A percentile compares a stretch with the other conserved stretches of the same genome.
phyloP scores from a whole-genome alignment of 1,139 yeast genomes.

The Candida gigantensis region DNA sequence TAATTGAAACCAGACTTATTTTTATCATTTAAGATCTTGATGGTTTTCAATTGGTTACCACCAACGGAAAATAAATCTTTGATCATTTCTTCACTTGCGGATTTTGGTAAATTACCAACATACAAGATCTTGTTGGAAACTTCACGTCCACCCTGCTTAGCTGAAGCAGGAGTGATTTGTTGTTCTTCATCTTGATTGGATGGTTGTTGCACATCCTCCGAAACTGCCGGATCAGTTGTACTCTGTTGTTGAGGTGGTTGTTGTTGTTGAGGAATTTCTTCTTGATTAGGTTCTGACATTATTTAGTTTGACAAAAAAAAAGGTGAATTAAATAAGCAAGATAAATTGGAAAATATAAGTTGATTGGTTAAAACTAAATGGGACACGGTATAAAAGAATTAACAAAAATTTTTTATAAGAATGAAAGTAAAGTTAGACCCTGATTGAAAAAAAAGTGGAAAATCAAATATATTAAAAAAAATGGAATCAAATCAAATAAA shows the following conservation, averaged over 20 bases:
- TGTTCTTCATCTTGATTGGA: conserved; percentile 7
- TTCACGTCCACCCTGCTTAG: conserved; percentile 80
- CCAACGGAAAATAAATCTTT: conserved; percentile 62
- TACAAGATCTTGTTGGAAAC: conserved; percentile 70
- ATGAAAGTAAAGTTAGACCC: too few relatives aligned
- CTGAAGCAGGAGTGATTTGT: conserved; percentile 55
- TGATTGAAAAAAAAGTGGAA: too few relatives aligned
- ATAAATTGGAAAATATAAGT: too few relatives aligned
- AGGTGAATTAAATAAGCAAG: neutral
- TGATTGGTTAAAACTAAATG: too few relatives aligned
- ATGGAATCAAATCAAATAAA: too few relatives aligned
- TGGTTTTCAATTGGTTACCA: conserved; percentile 54
- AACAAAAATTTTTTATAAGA: too few relatives aligned
- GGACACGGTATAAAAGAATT: too few relatives aligned
- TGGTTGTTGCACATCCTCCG: conserved; percentile 3
- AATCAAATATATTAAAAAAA: too few relatives aligned
- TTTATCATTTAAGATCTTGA: conserved; percentile 75
- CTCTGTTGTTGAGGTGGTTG: conserved; percentile 2
- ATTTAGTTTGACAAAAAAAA: neutral
- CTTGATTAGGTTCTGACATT: conserved; percentile 4
- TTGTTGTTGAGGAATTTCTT: conserved; percentile 9
- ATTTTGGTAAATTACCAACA: conserved; percentile 72
- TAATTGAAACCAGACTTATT: conserved; percentile 74
- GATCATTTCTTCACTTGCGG: conserved; percentile 63
- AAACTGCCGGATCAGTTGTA: conserved; percentile 3